A percentile compares a stretch with the other conserved stretches of the same genome.
phyloP scores from a whole-genome alignment of 2,329 filamentous ascomycete species.

The Trichoderma endophyticum region DNA sequence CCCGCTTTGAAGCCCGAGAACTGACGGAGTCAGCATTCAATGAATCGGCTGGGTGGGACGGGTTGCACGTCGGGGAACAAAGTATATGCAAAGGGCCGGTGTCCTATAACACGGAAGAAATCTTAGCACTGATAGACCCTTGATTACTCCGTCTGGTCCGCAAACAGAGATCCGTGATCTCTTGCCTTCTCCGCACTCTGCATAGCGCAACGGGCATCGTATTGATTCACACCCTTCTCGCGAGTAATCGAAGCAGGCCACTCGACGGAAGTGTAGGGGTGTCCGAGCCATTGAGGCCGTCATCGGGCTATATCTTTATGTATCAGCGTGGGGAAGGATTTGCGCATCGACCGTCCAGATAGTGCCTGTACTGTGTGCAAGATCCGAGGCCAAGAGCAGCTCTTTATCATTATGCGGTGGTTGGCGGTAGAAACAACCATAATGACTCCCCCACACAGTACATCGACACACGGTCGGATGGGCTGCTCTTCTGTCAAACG shows the following conservation, averaged over 20 bases:
- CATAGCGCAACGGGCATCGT: background rate
- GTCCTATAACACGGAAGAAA: background rate
- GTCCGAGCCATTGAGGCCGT: background rate
- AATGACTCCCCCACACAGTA: conserved; percentile 9
- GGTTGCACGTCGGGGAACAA: background rate
- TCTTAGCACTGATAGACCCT: background rate
- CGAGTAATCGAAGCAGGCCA: background rate
- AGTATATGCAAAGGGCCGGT: background rate
- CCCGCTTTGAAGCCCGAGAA: background rate
- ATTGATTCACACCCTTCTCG: background rate
- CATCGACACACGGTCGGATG: background rate
- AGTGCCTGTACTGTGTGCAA: background rate
- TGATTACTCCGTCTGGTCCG: background rate
- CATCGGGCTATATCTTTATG: conserved; percentile 9
- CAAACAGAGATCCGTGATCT: background rate
- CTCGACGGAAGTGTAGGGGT: background rate
- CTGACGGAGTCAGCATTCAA: background rate
- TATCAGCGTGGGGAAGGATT: conserved; percentile 7
- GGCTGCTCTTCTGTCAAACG: conserved; percentile 29
- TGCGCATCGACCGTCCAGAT: background rate
- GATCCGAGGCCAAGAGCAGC: background rate
- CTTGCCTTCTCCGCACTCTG: conserved; percentile 3
- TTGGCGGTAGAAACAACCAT: background rate
- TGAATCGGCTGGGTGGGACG: background rate
- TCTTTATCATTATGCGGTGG: background rate